Conservation (phyloP, 2,329 filamentous ascomycete species). For the Thermothelomyces thermophilus region DNA sequence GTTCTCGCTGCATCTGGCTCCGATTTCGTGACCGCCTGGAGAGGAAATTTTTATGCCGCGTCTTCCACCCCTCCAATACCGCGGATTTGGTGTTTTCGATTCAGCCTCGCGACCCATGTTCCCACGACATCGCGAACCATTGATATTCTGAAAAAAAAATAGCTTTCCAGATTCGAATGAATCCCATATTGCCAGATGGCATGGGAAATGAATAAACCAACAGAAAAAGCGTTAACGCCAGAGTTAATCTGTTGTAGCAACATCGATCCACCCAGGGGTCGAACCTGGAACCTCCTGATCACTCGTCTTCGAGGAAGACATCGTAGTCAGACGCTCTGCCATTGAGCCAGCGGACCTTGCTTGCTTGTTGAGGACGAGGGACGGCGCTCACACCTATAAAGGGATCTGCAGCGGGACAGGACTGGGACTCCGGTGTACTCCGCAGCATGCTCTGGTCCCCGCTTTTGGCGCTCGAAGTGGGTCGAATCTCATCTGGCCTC, state of each 20-base stretch:
- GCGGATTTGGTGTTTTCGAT: slow-evolving; percentile 2
- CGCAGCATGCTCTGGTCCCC: too few relatives aligned
- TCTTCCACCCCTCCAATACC: slow-evolving; percentile 6
- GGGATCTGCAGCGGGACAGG: not conserved
- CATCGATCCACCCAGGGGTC: slow-evolving; percentile 20
- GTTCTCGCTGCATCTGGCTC: slow-evolving; percentile 2
- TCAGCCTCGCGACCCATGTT: not conserved
- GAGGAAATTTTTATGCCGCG: slow-evolving; percentile 15
- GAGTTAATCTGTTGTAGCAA: not conserved
- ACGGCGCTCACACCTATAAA: not conserved
- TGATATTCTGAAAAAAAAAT: slow-evolving; percentile 9
- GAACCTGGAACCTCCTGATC: slow-evolving; percentile 21
- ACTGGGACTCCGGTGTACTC: too few relatives aligned
- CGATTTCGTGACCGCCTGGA: slow-evolving; percentile 13
- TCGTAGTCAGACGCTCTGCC: slow-evolving; percentile 22
- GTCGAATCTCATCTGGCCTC: too few relatives aligned
- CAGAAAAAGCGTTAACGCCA: slow-evolving; percentile 14
- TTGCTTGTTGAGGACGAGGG: slow-evolving; percentile 1
- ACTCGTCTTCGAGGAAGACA: not conserved
- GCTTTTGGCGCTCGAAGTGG: too few relatives aligned
- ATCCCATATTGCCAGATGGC: not conserved
- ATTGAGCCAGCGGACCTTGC: slow-evolving; percentile 19
- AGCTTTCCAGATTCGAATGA: slow-evolving; percentile 4
- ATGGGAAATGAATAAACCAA: slow-evolving; percentile 14
- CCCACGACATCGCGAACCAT: not conserved